Base-by-base conservation (phyloP, 129 eudicot species). In the Artemisia tridentata region DNA sequence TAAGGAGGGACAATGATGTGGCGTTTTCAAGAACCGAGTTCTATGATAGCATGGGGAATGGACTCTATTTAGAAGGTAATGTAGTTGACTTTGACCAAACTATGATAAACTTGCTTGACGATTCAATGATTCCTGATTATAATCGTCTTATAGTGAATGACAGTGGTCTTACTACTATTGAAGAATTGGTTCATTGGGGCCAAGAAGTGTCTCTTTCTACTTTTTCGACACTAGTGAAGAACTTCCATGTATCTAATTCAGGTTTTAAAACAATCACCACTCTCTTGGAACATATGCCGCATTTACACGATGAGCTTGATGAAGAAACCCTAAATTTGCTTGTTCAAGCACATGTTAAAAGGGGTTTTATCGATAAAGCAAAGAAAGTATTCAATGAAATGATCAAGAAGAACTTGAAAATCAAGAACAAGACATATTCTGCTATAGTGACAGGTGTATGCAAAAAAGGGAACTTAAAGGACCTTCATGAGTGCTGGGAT, bases 31-130 rank as follows among this genome's bases (percentile, higher is more conserved):
- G 71, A 65, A 75, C 92, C 4, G 96, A 93, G 79, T 93, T 93
- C 64, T 84, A 69, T 63, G 96, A 93, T 72, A 78, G 66, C 53
- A 79, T 85, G 67, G 98, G 98, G n/a, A 93, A 93, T 77, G 98
- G 98, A 25, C 92, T 93, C 34, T 93, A 89, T 76, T 74, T 93
- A 69, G 92, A 93, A 34, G 86, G 95, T 17, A 80, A 93, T 60
- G 19, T 85, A 53, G 87, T 80, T 20, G 83, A 78, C 25, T 89
- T 79, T 80, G 92, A 93, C 75, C 73, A 67, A 67, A 69, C 18
- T 27, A 60, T 84, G 65, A 27, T 56, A 45, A 71, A 56, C 18
- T 79, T 89, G 80, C 95, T 93, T 23, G 75, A 80, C 23, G 88
- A 72, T 78, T 81, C 92, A 50, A 75, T 89, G 86, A 48, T 87